phyloP scores from a whole-genome alignment of 2,329 filamentous ascomycete genomes.

The Venturia nashicola region DNA sequence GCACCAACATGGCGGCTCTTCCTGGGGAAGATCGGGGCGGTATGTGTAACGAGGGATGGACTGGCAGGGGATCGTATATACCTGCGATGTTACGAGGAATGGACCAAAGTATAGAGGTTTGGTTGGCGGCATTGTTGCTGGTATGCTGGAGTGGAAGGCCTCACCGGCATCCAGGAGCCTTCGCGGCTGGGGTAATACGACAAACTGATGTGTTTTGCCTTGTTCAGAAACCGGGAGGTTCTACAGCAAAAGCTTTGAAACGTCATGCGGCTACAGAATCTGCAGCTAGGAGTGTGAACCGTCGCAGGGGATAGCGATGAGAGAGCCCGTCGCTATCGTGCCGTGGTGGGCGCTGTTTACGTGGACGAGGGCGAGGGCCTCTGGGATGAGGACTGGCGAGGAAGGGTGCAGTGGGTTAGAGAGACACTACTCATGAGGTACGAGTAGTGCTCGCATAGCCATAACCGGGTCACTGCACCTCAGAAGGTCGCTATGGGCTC shows the following conservation, averaged over 20 bases:
- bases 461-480: background rate
- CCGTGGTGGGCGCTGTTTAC: background rate
- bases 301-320: background rate
- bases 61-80: conserved; percentile 26
- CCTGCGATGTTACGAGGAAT: conserved; percentile 63
- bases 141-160: background rate
- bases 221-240: background rate
- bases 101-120: conserved; percentile 56
- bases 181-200: no score
- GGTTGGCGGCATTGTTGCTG: conserved; percentile 10
- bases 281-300: background rate
- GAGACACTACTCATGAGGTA: no score
- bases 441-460: background rate
- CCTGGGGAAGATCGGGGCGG: background rate
- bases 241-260: background rate
- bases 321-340: background rate
- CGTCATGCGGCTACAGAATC: background rate
- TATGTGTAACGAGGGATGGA: background rate
- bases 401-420: no score
- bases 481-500: background rate
- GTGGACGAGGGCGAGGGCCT: no score
- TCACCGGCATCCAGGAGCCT: no score
- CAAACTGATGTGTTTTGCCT: background rate
- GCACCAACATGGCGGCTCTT: background rate
- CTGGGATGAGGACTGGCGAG: no score